Evolutionary conservation across 257 asterid genomes (phyloP).

Genomic region (Solanum sejunctum): DNA sequence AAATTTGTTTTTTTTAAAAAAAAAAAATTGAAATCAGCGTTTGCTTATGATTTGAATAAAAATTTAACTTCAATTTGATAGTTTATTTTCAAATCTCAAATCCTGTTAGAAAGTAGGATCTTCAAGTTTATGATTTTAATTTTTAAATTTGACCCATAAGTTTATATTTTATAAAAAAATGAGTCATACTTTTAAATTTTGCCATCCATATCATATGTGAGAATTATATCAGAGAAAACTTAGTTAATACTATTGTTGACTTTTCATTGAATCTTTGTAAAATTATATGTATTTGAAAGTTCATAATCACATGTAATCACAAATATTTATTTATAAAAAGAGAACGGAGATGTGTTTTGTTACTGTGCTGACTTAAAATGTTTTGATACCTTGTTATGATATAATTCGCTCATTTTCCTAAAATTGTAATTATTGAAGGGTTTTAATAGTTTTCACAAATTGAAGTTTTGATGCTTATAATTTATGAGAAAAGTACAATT

Average conservation of each 20-base stretch:
- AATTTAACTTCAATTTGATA: not conserved
- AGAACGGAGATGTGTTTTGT: not conserved
- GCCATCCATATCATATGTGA: not conserved
- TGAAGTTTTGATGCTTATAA: no score
- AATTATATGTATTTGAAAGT: not conserved
- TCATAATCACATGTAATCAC: not conserved
- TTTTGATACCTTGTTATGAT: no score
- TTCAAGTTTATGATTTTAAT: not conserved
- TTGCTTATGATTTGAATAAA: not conserved
- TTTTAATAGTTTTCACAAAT: not conserved
- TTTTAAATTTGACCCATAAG: not conserved
- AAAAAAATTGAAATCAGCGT: not conserved
- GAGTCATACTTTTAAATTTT: not conserved
- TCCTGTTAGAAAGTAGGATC: not conserved
- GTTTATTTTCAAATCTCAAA: not conserved
- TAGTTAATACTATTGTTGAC: not conserved
- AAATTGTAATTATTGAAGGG: not conserved
- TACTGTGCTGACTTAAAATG: not conserved
- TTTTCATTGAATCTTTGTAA: not conserved
- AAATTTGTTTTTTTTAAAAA: not conserved
- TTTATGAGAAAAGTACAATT: no score
- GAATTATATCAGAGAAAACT: not conserved
- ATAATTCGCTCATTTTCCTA: not conserved
- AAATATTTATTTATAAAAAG: not conserved
- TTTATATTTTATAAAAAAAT: not conserved